Evolutionary conservation across 2,329 filamentous ascomycete genomes (phyloP).

Genomic region (Fusarium beomiforme): DNA sequence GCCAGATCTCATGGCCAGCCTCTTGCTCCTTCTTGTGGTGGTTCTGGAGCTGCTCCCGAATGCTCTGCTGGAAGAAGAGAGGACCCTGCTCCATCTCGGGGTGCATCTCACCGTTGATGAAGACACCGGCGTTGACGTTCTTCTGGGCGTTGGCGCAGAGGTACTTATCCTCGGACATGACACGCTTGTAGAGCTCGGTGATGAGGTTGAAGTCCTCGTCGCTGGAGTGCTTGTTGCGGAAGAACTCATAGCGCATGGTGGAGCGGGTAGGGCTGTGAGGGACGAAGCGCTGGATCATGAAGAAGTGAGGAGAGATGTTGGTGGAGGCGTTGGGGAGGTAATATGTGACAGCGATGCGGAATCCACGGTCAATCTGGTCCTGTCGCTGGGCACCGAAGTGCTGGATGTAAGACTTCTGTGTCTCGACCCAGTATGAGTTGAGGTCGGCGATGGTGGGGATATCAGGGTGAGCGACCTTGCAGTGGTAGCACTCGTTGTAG

Average conservation of each 20-base stretch:
- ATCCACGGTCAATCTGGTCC: constrained; percentile 59
- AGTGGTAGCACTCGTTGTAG: constrained; percentile 75
- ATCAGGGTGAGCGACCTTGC: constrained; percentile 67
- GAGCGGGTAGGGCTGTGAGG: constrained; percentile 61
- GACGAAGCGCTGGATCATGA: constrained; percentile 71
- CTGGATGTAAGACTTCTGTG: constrained; percentile 59
- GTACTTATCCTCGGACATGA: constrained; percentile 72
- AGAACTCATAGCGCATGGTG: constrained; percentile 71
- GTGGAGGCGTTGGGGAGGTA: constrained; percentile 63
- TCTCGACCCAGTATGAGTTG: constrained; percentile 62
- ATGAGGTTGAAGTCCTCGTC: constrained; percentile 67
- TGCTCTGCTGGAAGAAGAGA: constrained; percentile 63
- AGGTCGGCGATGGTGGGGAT: constrained; percentile 67
- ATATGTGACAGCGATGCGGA: constrained; percentile 58
- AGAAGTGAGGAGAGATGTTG: constrained; percentile 66
- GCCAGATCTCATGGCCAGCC: constrained; percentile 61
- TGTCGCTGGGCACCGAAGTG: constrained; percentile 59
- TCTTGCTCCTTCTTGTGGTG: constrained; percentile 59
- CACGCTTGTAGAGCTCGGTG: constrained; percentile 68
- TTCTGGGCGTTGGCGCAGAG: constrained; percentile 68
- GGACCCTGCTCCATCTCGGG: constrained; percentile 68
- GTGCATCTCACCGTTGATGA: constrained; percentile 71
- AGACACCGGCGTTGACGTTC: constrained; percentile 70
- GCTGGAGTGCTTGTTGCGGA: constrained; percentile 67
- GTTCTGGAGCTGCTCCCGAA: constrained; percentile 58